Conservation (phyloP, 1,284 basidiomycete species). For the Tilletia indica region DNA sequence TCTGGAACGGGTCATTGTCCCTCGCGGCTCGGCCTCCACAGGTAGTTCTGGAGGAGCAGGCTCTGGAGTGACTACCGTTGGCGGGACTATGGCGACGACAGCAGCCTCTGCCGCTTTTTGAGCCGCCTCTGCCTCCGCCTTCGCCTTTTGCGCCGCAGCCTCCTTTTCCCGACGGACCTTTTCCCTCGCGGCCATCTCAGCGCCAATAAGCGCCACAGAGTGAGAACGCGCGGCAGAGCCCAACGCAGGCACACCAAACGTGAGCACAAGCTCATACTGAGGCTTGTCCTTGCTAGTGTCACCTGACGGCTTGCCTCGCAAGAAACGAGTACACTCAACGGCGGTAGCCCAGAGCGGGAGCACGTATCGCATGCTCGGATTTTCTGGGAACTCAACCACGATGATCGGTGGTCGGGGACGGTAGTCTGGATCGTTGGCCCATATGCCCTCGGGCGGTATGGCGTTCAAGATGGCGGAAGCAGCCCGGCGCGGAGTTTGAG, state of each 20-base stretch:
- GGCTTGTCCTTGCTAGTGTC: neutral
- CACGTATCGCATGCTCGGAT: constrained; percentile 48
- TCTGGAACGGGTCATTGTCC: too few relatives aligned
- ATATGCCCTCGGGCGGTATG: neutral
- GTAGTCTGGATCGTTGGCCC: neutral
- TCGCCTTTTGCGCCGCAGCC: neutral
- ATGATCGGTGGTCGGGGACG: constrained; percentile 41
- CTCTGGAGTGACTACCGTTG: too few relatives aligned
- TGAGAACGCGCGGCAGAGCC: neutral
- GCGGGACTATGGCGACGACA: too few relatives aligned
- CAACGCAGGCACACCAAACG: constrained; percentile 1
- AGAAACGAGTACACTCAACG: neutral
- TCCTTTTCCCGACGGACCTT: neutral
- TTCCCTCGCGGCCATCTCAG: neutral
- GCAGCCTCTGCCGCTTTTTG: neutral
- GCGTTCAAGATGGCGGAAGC: too few relatives aligned
- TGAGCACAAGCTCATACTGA: neutral
- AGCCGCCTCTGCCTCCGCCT: neutral
- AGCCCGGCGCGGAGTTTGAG: too few relatives aligned
- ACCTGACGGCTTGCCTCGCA: neutral
- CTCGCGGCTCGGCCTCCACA: too few relatives aligned
- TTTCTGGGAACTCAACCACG: constrained; percentile 53
- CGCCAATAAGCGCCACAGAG: neutral
- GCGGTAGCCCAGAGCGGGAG: constrained; percentile 43
- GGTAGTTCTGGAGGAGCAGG: too few relatives aligned